Evolutionary conservation across 2,329 filamentous ascomycete species (phyloP).

Genomic region (Pseudogymnoascus sp.): DNA sequence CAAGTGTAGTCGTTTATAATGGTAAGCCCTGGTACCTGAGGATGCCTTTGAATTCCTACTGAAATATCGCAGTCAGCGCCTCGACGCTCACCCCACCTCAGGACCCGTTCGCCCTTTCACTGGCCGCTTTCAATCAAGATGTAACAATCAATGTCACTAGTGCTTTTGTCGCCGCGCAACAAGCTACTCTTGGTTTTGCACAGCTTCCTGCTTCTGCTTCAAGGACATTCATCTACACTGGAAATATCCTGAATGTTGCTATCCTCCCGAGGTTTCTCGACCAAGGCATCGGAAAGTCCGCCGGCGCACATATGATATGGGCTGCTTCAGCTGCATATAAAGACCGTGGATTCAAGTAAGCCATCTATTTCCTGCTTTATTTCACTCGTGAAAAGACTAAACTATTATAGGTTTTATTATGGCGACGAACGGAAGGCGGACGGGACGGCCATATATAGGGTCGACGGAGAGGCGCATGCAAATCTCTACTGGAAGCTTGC

Average conservation of each 20-base stretch:
- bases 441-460: slow-evolving; percentile 27
- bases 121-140: slow-evolving; percentile 26
- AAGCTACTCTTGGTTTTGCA: slow-evolving; percentile 30
- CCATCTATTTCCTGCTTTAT: not conserved
- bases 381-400: not conserved
- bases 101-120: slow-evolving; percentile 23
- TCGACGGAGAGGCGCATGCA: slow-evolving; percentile 37
- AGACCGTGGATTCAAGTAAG: slow-evolving; percentile 30
- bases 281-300: slow-evolving; percentile 36
- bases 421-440: slow-evolving; percentile 40
- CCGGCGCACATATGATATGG: slow-evolving; percentile 28
- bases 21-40: slow-evolving; percentile 17
- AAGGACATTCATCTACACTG: slow-evolving; percentile 40
- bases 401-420: slow-evolving; percentile 39
- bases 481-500: slow-evolving; percentile 36
- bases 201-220: slow-evolving; percentile 21
- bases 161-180: slow-evolving; percentile 33
- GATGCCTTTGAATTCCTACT: not conserved
- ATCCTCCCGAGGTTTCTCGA: slow-evolving; percentile 27
- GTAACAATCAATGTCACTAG: slow-evolving; percentile 33
- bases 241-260: slow-evolving; percentile 34
- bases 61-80: slow-evolving; percentile 17
- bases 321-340: slow-evolving; percentile 30
- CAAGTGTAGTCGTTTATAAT: slow-evolving; percentile 40
- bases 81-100: slow-evolving; percentile 17